Conservation (phyloP, 1,139 yeast species). For the Taphrina flavorubra region DNA sequence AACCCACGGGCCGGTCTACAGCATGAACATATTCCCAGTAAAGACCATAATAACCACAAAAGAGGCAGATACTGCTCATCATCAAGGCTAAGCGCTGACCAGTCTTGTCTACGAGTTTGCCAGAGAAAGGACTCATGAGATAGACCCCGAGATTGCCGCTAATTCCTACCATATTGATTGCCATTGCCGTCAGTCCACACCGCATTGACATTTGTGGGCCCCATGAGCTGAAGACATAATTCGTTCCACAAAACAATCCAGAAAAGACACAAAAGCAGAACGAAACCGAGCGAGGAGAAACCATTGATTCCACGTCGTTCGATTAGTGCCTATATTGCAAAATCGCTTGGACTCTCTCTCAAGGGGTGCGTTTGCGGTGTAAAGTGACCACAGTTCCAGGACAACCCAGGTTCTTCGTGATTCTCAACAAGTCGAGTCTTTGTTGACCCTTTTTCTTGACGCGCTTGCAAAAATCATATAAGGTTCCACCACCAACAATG, state of each 20-base stretch:
- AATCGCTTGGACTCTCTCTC: not conserved
- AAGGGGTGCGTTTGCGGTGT: not conserved
- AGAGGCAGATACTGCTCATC: constrained; percentile 23
- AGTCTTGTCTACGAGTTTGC: constrained; percentile 51
- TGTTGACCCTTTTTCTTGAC: too few relatives aligned
- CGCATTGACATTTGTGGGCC: constrained; percentile 67
- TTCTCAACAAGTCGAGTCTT: too few relatives aligned
- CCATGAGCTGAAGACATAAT: constrained; percentile 52
- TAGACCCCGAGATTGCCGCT: constrained; percentile 67
- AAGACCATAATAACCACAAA: constrained; percentile 32
- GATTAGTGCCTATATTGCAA: not conserved
- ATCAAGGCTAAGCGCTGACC: constrained; percentile 33
- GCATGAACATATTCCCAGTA: constrained; percentile 19
- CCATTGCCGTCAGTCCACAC: constrained; percentile 61
- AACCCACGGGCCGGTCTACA: not conserved
- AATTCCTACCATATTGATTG: constrained; percentile 63
- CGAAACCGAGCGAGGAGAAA: constrained; percentile 9
- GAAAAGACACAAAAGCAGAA: constrained; percentile 20
- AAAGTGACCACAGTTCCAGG: too few relatives aligned
- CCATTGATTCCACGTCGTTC: not conserved
- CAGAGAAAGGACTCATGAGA: constrained; percentile 66
- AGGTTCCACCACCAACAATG: too few relatives aligned
- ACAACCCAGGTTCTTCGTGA: too few relatives aligned
- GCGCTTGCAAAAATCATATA: too few relatives aligned
- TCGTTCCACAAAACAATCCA: constrained; percentile 25